Percentiles rank a stretch among this genome's conserved stretches.
These are phyloP conservation scores for sorghum (Sorghum bicolor) DNA, from an alignment of 176 grass and related monocot genomes.

Conservation along the genomic window Sorghum_bicolor_NCBIv3 NC_012877.2:55923001-55923500, in stretches of 20 bases:
- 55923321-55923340: conserved; percentile 64
- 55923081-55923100: not conserved
- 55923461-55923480: conserved; percentile 48
- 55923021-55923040: conserved; percentile 29
- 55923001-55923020: conserved; percentile 67
- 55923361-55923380: conserved; percentile 37
- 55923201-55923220: not conserved
- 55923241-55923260: not conserved
- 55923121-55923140: conserved; percentile 7
- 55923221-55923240: not conserved
- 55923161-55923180: conserved; percentile 1
- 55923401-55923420: conserved; percentile 2
- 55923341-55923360: conserved; percentile 50
- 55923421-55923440: conserved; percentile 10
- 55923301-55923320: conserved; percentile 64
- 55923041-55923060: not conserved
- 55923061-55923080: not conserved
- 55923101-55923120: not conserved
- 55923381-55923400: conserved; percentile 35
- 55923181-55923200: conserved; percentile 2
- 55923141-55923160: not conserved
- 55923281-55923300: conserved; percentile 47
- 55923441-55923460: not conserved
- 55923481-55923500: conserved; percentile 23
- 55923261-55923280: conserved; percentile 5